Evolutionary conservation across 345 rosid species (phyloP), one percentile per base, ranked within the genome.

Genomic region (Eucalyptus victrix): DNA sequence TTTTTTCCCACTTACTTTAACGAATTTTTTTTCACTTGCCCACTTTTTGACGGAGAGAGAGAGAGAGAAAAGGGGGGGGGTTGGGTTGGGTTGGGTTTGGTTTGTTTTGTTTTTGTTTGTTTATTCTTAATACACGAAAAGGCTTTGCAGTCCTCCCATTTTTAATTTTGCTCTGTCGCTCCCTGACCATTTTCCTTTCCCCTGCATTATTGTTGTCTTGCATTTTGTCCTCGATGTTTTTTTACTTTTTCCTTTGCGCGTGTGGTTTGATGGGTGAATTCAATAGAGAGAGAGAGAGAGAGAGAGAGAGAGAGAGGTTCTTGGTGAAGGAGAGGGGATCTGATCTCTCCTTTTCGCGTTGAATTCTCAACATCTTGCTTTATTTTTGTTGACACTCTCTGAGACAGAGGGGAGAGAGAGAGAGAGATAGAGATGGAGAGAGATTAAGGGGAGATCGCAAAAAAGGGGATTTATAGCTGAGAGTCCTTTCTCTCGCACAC

Each of bases 331-430:
- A 92, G 93, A 88, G 93, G 88, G 93, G 93, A 93, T 93, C 93
- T 89, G 80, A 92, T 92, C 91, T 93, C 91, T 92, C 92, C 86
- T 88, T 93, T 93, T 91, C 91, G 92, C 92, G 90, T 92, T 92
- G 91, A 94, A 91, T 91, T 89, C 92, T 93, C 87, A 72, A 76
- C 45, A 88, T 34, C 49, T 76, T 37, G 86, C 45, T 86, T 87
- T 53, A 53, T 72, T 60, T 40, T 12, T 76, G 89, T 45, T 56
- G 88, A 87, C 88, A 37, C 49, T 9, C 49, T 26, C 76, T 23
- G 62, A 56, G 28, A 56, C 30, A 56, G 13, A 24, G 12, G 13
- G 42, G n/a, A 13, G 40, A 69, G 76, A 83, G 51, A 60, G 87
- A 87, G 62, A 24, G 42, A 21, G 32, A 56, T 80, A 42, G 53